Percentiles rank a stretch among this genome's conserved stretches.
Conservation (phyloP, 805 yeast species). For the Saccharomycopsis oosterbeekiorum region DNA sequence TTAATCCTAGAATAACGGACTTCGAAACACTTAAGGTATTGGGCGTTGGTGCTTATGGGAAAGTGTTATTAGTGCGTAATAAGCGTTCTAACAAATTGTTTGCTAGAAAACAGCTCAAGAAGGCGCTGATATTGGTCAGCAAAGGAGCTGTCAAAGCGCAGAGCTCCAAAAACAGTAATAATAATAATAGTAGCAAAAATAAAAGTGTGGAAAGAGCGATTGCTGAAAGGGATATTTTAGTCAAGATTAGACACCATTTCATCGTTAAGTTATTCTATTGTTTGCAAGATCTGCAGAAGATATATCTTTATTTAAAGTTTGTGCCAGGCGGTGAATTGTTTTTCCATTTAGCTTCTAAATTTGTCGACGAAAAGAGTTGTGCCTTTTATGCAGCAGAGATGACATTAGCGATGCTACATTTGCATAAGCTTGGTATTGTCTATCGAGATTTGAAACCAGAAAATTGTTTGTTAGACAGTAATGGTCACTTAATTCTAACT, state of each 20-base stretch:
- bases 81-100: conserved; percentile 49
- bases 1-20: conserved; percentile 32
- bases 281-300: conserved; percentile 67
- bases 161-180: conserved; percentile 19
- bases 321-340: conserved; percentile 85
- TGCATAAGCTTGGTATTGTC: conserved; percentile 73
- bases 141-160: neutral
- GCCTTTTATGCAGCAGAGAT: conserved; percentile 76
- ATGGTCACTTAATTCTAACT: conserved; percentile 76
- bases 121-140: conserved; percentile 62
- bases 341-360: conserved; percentile 35
- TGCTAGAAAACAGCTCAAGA: conserved; percentile 80
- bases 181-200: conserved; percentile 9
- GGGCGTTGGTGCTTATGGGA: conserved; percentile 86
- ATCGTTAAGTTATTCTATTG: conserved; percentile 78
- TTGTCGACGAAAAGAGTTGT: conserved; percentile 52
- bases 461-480: conserved; percentile 65
- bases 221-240: conserved; percentile 66
- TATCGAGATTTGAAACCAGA: conserved; percentile 88
- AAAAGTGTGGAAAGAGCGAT: conserved; percentile 66
- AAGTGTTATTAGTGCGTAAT: conserved; percentile 70
- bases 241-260: conserved; percentile 65
- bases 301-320: conserved; percentile 69
- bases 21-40: conserved; percentile 68
- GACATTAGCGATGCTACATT: conserved; percentile 63